Base-by-base conservation (phyloP, 2,329 filamentous ascomycete genomes). In the Tolypocladium nubicola region DNA sequence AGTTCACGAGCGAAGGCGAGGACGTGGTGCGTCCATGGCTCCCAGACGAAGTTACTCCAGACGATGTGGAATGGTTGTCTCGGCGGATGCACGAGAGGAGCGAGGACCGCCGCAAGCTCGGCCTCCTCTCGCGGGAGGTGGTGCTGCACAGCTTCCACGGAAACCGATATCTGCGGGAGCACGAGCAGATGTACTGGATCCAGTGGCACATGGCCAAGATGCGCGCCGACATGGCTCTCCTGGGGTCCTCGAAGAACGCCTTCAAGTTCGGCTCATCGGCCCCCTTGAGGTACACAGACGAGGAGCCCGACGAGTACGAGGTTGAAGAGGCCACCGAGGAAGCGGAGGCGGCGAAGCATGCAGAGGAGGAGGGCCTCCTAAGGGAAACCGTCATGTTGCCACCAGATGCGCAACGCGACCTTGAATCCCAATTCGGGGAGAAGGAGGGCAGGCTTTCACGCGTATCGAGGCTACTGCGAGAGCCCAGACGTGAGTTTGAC, bases 101-200 rank as follows among this genome's bases (percentile, higher is more conserved):
- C 6, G 74, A 78, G 0, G 77, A 82, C 61, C 78, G 82, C 38
- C 74, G 79, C 61, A 78, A 78, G 59, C 71, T 85, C 3, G 82
- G 82, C 50, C 81, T 85, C 76, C 78, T 78, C 69, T 79, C 78
- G 1, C 76, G 82, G 26, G 73, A 73, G 47, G 83, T 83, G 49
- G 82, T 85, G 4, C 78, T 82, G 56, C 81, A 81, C 61, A 80
- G 76, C 14, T 85, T 85, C 67, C 77, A 78, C 54, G 80, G 81
- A 3, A 79, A 83, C 49, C 75, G 81, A 0, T 85, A 84, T 64
- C 75, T 84, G 30, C 77, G 83, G 41, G 82, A 84, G 65, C 81
- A 84, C 65, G 82, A 84, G 64, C 82, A 85, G 63, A 81, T 79
- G 77, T 76, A 81, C 58, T 82, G 79, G 79, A 75, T 75, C 38